phyloP scores from a whole-genome alignment of 2,329 filamentous ascomycete genomes.

The Penicillium rolfsii region DNA sequence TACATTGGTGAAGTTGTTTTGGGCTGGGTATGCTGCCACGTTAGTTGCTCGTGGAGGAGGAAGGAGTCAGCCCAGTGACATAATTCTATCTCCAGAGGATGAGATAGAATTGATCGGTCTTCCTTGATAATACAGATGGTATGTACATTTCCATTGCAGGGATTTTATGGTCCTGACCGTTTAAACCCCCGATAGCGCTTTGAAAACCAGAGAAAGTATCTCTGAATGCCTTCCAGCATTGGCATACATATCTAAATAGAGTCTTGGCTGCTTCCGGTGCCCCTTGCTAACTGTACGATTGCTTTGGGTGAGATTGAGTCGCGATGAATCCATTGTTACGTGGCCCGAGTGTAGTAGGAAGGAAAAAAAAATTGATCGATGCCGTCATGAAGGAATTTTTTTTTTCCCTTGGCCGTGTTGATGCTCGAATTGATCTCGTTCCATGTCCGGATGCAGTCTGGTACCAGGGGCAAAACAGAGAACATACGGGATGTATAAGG shows the following conservation, averaged over 20 bases:
- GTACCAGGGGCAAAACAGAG: constrained; percentile 12
- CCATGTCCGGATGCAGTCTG: constrained; percentile 1
- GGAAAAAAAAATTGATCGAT: not conserved
- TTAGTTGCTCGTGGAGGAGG: not conserved
- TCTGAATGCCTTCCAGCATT: constrained; percentile 14
- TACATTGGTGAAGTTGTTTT: constrained; percentile 2
- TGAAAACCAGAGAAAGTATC: not conserved
- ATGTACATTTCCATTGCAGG: not conserved
- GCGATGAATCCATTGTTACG: not conserved
- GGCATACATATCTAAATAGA: constrained; percentile 21
- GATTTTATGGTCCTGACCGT: not conserved
- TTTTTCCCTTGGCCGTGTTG: not conserved
- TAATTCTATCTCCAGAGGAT: constrained; percentile 13
- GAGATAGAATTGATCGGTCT: not conserved
- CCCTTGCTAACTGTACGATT: constrained; percentile 19
- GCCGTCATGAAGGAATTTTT: not conserved
- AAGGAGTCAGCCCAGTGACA: constrained; percentile 16
- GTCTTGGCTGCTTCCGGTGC: constrained; percentile 27
- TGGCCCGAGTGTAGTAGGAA: not conserved
- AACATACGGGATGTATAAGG: not conserved
- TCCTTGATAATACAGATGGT: not conserved
- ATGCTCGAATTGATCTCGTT: constrained; percentile 7
- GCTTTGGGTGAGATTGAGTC: not conserved
- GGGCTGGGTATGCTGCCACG: not conserved
- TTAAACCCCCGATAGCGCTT: not conserved